Base-by-base conservation (phyloP, 2,329 filamentous ascomycete genomes). In the Golovinomyces cichoracearum region DNA sequence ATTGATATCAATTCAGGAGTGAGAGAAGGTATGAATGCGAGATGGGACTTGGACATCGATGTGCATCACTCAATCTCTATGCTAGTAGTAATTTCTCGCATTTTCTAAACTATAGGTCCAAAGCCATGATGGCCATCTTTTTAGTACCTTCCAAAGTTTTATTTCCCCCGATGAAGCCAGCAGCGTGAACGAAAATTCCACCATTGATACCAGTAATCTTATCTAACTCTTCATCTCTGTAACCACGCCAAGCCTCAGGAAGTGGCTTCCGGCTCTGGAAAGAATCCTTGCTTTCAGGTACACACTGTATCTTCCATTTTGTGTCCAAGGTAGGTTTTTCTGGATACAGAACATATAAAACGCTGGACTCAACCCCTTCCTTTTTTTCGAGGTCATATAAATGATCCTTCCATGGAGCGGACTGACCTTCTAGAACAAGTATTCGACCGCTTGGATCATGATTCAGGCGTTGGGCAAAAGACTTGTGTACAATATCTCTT, bases 331-430 rank as follows among this genome's bases (percentile, higher is more conserved):
- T 70, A 25, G 77, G 73, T 59, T 74, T 83, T 68, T 98, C 88
- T 0, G 85, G 81, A 65, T 95, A 95, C 23, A 95, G 68, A 13
- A 93, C 86, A 60, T 94, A 95, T 47, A 86, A 69, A 3, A 88
- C 77, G 56, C 75, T 73, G 37, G 74, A 64, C 0, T 67, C 65
- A 7, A 60, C 62, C 46, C 66, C 63, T 59, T 78, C 71, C 56
- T 71, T 71, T 12, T 23, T 17, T 65, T 98, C 90, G 25, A 95
- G 73, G 17, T 73, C 76, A 66, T 93, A 95, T 17, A 98, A 71
- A 63, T 98, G 90, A 60, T 95, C 88, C 63, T 93, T 90, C 90
- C 90, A 95, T 1, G 88, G 88, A 52, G 88, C 81, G 50, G 80
- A 77, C 61, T 82, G 77, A 31, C 68, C 68, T 53, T 80, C 73